Evolutionary conservation across 108 stramenopile genomes (phyloP), one percentile per base, ranked within the genome.

Genomic region (Skeletonema grethae): DNA sequence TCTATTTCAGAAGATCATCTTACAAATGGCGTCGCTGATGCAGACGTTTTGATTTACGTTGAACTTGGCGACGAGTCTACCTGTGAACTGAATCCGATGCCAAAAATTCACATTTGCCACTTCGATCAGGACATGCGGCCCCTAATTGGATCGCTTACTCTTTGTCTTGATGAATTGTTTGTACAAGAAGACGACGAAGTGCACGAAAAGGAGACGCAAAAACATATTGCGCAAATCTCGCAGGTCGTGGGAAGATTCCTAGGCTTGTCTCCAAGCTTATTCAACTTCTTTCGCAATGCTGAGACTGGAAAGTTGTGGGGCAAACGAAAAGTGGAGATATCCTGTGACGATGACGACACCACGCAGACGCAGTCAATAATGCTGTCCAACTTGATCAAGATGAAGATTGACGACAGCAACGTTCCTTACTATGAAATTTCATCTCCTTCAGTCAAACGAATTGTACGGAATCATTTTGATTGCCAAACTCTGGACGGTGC

Each of bases 141-240:
- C 10, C 82, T 89, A 2, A 82, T 88, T 53, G 93, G 85, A 9
- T 85, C 86, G 24, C 85, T 94, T 16, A 88, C 88, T 32, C 61
- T 94, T 13, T 94, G 93, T 59, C 45, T 94, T 15, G 77, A 84
- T 71, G 70, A 85, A 25, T 86, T 94, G 20, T 85, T 85, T 56
- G 88, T 90, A 8, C 55, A 84, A 4, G 85, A 84, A 4, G 85
- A 79, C 30, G 89, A 87, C 57, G 92, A 95, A 77, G 89, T 85
- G 0, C 76, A 83, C 34, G 73, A 56, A 39, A 41, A 53, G 28
- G 77, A 79, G 59, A 57, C 63, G 8, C 48, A 62, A 12, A 57
- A 69, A 5, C 77, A 79, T 43, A 61, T 71, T 67, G 70, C 70
- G 43, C 12, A 53, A 25, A 59, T 64, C 18, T 60, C 70, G 25